phyloP scores from a whole-genome alignment of 768 basidiomycete genomes.

The Ramaria sp. region DNA sequence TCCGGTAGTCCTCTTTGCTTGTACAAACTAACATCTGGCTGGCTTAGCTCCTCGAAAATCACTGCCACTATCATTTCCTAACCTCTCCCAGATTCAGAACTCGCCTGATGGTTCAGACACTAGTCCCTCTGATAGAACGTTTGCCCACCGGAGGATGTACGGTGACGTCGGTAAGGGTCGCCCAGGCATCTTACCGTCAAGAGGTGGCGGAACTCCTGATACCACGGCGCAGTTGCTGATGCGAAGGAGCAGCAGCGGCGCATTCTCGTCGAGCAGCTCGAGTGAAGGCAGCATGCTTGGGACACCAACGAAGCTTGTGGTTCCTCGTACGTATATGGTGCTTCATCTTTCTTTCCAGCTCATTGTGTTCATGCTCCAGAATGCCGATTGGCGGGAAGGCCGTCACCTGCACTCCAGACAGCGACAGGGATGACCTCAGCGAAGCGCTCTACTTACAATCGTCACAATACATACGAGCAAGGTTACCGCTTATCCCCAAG shows the following conservation, averaged over 20 bases:
- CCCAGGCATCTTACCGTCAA: slow-evolving; percentile 14
- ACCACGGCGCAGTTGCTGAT: slow-evolving; percentile 44
- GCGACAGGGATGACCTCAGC: slow-evolving; percentile 39
- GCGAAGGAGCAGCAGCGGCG: slow-evolving; percentile 72
- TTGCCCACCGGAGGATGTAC: slow-evolving; percentile 29
- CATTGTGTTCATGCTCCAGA: neutral
- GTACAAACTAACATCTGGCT: neutral
- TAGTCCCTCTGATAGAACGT: slow-evolving; percentile 8
- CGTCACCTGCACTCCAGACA: slow-evolving; percentile 39
- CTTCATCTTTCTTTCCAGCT: neutral
- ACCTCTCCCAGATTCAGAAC: slow-evolving; percentile 16
- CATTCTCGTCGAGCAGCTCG: slow-evolving; percentile 66
- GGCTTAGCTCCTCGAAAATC: slow-evolving; percentile 8
- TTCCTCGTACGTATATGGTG: slow-evolving; percentile 28
- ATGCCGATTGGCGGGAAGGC: slow-evolving; percentile 36
- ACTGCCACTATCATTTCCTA: slow-evolving; percentile 60
- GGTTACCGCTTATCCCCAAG: slow-evolving; percentile 21
- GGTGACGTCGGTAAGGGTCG: slow-evolving; percentile 57
- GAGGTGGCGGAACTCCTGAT: neutral
- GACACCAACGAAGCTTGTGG: slow-evolving; percentile 54
- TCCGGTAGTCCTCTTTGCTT: neutral
- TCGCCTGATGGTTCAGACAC: slow-evolving; percentile 3
- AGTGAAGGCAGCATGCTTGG: slow-evolving; percentile 33
- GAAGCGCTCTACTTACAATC: slow-evolving; percentile 23
- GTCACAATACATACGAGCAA: slow-evolving; percentile 11